These are phyloP conservation scores for Citrus medica DNA, from an alignment of 345 rosid genomes.

Conservation along the genomic window DNA sequence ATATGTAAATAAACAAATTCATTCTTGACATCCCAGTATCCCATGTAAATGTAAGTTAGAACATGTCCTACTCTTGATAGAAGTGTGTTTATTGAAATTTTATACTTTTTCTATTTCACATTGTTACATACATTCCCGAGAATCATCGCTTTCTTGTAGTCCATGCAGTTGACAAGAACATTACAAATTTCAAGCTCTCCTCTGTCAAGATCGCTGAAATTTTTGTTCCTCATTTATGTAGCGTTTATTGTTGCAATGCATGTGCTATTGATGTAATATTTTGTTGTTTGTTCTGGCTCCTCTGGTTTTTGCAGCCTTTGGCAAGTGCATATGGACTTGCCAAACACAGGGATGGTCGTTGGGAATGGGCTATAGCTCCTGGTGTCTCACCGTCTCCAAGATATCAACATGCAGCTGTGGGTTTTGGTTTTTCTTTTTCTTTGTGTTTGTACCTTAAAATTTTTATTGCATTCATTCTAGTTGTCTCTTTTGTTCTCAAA, in stretches of 20 bases:
- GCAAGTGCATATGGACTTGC: slow-evolving; percentile 99
- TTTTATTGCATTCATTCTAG: not conserved
- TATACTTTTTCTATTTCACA: not conserved
- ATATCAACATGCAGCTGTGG: slow-evolving; percentile 99
- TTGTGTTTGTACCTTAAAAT: not conserved
- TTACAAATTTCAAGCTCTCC: too few relatives aligned
- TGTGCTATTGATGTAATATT: slow-evolving; percentile 12
- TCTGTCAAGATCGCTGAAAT: not conserved
- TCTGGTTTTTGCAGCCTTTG: slow-evolving; percentile 58
- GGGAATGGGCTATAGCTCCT: slow-evolving; percentile 99
- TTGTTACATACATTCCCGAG: not conserved
- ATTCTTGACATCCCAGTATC: not conserved
- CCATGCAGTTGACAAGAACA: not conserved
- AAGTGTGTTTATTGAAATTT: not conserved
- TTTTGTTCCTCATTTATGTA: not conserved
- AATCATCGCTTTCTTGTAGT: not conserved
- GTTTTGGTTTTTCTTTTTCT: slow-evolving; percentile 25
- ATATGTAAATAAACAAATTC: not conserved
- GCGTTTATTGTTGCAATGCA: slow-evolving; percentile 5
- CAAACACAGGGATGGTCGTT: slow-evolving; percentile 98
- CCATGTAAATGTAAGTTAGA: not conserved
- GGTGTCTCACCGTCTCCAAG: slow-evolving; percentile 98
- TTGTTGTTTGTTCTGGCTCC: not conserved
- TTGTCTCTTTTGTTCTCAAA: not conserved
- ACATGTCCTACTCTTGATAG: not conserved